Conservation (phyloP, 352 stramenopile species). For the Phytophthora quininea region DNA sequence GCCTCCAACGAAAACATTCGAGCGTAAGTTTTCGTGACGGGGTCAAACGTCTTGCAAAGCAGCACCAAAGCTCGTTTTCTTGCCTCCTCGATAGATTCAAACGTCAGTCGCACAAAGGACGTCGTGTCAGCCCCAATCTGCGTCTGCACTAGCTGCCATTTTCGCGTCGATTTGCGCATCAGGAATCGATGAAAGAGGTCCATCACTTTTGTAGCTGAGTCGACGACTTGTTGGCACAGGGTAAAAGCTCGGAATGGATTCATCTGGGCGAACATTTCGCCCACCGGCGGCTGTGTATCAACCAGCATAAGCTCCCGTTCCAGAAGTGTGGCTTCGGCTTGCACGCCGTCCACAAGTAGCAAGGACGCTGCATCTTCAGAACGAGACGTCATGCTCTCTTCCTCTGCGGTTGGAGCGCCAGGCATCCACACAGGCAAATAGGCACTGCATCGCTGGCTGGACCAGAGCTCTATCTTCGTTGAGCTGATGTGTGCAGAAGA, state of each 20-base stretch:
- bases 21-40: conserved; percentile 57
- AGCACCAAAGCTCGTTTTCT: conserved; percentile 69
- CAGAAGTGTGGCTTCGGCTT: conserved; percentile 61
- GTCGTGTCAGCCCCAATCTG: conserved; percentile 37
- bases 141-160: conserved; percentile 33
- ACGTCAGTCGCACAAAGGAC: conserved; percentile 74
- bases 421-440: conserved; percentile 73
- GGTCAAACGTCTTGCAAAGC: conserved; percentile 80
- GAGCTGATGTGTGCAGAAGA: conserved; percentile 25
- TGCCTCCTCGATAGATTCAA: conserved; percentile 73
- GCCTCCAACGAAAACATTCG: conserved; percentile 66
- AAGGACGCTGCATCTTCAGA: conserved; percentile 56
- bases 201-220: conserved; percentile 49
- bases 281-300: conserved; percentile 21
- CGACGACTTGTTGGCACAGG: conserved; percentile 40
- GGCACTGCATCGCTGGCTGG: conserved; percentile 51
- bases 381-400: conserved; percentile 66
- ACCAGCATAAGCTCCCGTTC: conserved; percentile 66
- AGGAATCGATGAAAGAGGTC: conserved; percentile 47
- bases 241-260: conserved; percentile 55
- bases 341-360: conserved; percentile 59
- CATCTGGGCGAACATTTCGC: conserved; percentile 30
- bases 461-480: conserved; percentile 44
- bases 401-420: conserved; percentile 50
- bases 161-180: conserved; percentile 27